Evolutionary conservation across 2,329 filamentous ascomycete species (phyloP).

Genomic region (Trichoderma guizhouense): DNA sequence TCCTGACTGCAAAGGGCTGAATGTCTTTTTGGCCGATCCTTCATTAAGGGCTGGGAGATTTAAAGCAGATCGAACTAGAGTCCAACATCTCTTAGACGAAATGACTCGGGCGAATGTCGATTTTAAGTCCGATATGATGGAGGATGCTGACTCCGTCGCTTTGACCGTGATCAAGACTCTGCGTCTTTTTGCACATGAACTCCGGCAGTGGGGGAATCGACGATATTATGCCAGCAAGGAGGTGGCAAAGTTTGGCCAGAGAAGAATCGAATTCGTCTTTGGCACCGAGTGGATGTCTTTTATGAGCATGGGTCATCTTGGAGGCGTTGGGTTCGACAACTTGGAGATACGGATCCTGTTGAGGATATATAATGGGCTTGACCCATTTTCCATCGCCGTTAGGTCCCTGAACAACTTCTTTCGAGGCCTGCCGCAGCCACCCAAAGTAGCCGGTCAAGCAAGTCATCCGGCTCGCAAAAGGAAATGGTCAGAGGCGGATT

Average conservation of each 20-base stretch:
- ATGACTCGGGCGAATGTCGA: not conserved
- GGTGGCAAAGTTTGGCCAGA: not conserved
- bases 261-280: not conserved
- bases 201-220: not conserved
- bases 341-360: not conserved
- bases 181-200: too few relatives aligned
- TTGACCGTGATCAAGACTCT: not conserved
- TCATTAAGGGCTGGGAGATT: not conserved
- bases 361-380: not conserved
- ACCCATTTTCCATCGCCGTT: fast-evolving
- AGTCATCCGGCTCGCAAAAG: not conserved
- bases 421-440: not conserved
- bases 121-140: not conserved
- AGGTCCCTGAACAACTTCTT: not conserved
- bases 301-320: not conserved
- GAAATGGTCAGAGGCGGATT: not conserved
- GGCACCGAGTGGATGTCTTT: not conserved
- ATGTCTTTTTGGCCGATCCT: not conserved
- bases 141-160: not conserved
- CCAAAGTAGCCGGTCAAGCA: not conserved
- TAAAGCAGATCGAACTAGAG: not conserved
- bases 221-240: not conserved
- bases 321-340: not conserved
- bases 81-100: not conserved
- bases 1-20: not conserved